A percentile compares a stretch with the other conserved stretches of the same genome.
Evolutionary conservation across 768 basidiomycete genomes (phyloP).

Genomic region (Lentinula raphanica): DNA sequence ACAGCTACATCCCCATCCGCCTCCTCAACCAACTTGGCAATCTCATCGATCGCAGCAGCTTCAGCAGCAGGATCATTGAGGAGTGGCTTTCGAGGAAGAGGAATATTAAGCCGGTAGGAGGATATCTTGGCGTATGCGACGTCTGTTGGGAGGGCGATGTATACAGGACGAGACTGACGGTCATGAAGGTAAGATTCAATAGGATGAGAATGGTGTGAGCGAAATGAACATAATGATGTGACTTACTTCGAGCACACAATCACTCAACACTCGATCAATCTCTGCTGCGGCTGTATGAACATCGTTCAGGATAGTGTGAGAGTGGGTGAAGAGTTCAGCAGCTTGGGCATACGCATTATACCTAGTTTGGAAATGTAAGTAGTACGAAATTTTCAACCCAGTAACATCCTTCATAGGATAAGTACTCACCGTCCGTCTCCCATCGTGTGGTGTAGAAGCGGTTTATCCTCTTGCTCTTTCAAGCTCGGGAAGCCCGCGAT

Average conservation of each 20-base stretch:
- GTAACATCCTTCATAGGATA: too few species aligned
- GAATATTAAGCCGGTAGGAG: slow-evolving; percentile 52
- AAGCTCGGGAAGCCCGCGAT: slow-evolving; percentile 82
- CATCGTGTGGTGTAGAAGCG: slow-evolving; percentile 83
- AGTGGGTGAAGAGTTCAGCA: slow-evolving; percentile 65
- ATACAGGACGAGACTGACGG: slow-evolving; percentile 76
- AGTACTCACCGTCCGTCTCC: slow-evolving; percentile 64
- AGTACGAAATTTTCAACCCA: too few species aligned
- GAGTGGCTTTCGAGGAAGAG: slow-evolving; percentile 44
- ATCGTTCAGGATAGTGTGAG: slow-evolving; percentile 58
- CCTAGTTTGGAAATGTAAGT: slow-evolving; percentile 31
- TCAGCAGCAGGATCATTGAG: slow-evolving; percentile 54
- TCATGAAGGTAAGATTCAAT: neutral
- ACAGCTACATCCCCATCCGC: slow-evolving; percentile 68
- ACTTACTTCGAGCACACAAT: slow-evolving; percentile 54
- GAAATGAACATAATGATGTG: neutral
- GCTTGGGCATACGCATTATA: slow-evolving; percentile 79
- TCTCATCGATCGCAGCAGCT: slow-evolving; percentile 66
- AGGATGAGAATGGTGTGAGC: neutral
- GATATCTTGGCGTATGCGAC: slow-evolving; percentile 69
- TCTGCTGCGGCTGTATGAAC: slow-evolving; percentile 53
- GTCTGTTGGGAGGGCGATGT: slow-evolving; percentile 82
- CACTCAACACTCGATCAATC: slow-evolving; percentile 75
- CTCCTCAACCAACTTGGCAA: slow-evolving; percentile 55
- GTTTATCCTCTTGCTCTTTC: slow-evolving; percentile 59